Base-by-base conservation (phyloP, 2,329 filamentous ascomycete genomes). In the Paracorniculantispora psalliotae region DNA sequence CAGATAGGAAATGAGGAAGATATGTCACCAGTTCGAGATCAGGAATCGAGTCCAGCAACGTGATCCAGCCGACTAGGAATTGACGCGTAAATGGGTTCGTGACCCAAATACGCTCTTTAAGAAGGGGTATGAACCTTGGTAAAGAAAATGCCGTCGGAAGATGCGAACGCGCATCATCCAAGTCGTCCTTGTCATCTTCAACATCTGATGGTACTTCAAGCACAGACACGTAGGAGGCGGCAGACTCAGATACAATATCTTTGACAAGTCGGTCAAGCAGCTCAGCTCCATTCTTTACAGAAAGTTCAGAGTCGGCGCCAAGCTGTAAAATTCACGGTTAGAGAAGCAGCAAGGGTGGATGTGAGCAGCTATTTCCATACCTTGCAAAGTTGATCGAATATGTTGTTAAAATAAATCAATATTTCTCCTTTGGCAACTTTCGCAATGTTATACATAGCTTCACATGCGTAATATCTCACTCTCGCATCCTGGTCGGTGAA, bases 371-470 rank as follows among this genome's bases (percentile, higher is more conserved):
- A 28, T n/a, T 2, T 39, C 12, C 46, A 63, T 77, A 96, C 92
- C 83, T 97, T 97, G 78, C 92, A 96, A 57, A 99, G 79, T 23
- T 94, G 92, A 77, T 99, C 94, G 70, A 99, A 99, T 63, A 99
- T 94, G 68, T 96, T 90, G 75, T 99, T 99, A 75, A 99, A 99
- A 79, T 96, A 99, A 43, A 96, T 84, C 64, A 99, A 76, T 21
- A 99, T 94, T 75, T 99, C 94, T 39, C 96, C 94, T 75, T 99
- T 99, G 61, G 93, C 94, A 50, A 99, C 94, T 77, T 99, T 99
- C 69, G 94, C 92, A 70, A 99, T 99, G 75, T 99, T 99, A 77
- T 99, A 99, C 94, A 99, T 99, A 73, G 92, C 96, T 78, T 99
- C 94, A 76, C 94, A 99, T 25, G 94, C 94, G 76, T 99, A 99